These are phyloP conservation scores for Microdochium nivale DNA, from an alignment of 2,329 filamentous ascomycete species.

Conservation along the genomic window DNA sequence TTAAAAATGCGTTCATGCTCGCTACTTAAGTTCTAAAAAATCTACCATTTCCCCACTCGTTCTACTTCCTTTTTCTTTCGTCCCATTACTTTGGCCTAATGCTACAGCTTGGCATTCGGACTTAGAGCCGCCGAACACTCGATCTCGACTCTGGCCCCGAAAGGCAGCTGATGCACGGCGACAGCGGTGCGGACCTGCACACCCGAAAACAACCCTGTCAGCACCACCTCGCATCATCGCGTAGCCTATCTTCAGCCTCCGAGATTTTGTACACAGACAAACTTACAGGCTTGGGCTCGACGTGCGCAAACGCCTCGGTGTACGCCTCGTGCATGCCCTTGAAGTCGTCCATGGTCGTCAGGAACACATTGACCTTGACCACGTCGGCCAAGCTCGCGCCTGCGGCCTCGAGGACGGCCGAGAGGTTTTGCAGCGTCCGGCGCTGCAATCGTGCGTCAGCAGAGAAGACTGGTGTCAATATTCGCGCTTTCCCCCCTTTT, in stretches of 20 bases:
- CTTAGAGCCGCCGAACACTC: slow-evolving; percentile 52
- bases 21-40: too few relatives aligned
- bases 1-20: too few relatives aligned
- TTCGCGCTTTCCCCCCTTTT: too few relatives aligned
- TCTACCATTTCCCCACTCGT: background rate
- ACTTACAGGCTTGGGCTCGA: slow-evolving; percentile 37
- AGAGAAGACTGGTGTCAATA: too few relatives aligned
- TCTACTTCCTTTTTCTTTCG: too few relatives aligned
- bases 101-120: slow-evolving; percentile 5
- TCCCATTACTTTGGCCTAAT: too few relatives aligned
- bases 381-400: slow-evolving; percentile 51
- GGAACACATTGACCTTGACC: slow-evolving; percentile 60
- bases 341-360: slow-evolving; percentile 59
- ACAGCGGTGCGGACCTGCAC: slow-evolving; percentile 51
- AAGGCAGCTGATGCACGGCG: slow-evolving; percentile 63
- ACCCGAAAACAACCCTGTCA: slow-evolving; percentile 4
- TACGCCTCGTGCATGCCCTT: slow-evolving; percentile 48
- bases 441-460: too few relatives aligned
- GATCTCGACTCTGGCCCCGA: slow-evolving; percentile 65
- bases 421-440: slow-evolving; percentile 50
- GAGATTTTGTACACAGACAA: background rate
- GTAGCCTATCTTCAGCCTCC: background rate
- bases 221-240: slow-evolving; percentile 44
- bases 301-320: slow-evolving; percentile 33
- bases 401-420: slow-evolving; percentile 49